Percentiles rank a stretch among this genome's conserved stretches.
These are phyloP conservation scores for Rutidosis leptorrhynchoides DNA, from an alignment of 129 eudicot species.

Conservation along the genomic window DNA sequence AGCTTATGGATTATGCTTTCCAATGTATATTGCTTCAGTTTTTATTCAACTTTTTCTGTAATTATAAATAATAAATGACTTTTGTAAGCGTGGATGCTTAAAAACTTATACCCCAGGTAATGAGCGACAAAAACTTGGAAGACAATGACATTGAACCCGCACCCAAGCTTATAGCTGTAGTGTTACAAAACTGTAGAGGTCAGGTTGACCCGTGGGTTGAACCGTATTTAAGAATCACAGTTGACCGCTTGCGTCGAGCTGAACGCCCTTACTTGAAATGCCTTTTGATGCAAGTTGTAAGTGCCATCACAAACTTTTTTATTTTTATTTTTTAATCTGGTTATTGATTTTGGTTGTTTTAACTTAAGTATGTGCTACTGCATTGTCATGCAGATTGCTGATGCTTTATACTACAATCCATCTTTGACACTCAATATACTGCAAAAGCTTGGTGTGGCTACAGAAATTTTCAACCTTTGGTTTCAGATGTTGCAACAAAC, in stretches of 20 bases:
- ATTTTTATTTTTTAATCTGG: background rate
- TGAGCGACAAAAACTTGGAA: conserved; percentile 81
- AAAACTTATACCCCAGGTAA: conserved; percentile 39
- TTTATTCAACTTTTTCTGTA: background rate
- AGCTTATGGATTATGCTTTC: conserved; percentile 93
- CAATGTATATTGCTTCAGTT: conserved; percentile 43
- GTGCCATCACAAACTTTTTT: conserved; percentile 18
- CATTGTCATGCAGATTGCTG: conserved; percentile 59
- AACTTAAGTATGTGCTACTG: background rate
- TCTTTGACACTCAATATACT: conserved; percentile 60
- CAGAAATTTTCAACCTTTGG: conserved; percentile 87
- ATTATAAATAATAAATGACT: background rate
- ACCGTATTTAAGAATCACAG: conserved; percentile 68
- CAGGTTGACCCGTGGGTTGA: conserved; percentile 96
- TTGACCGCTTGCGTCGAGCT: conserved; percentile 72
- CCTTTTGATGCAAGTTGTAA: conserved; percentile 86
- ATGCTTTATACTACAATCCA: conserved; percentile 82
- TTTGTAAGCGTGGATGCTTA: background rate
- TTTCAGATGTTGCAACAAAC: conserved; percentile 94
- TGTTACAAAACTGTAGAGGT: conserved; percentile 84
- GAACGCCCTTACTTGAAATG: conserved; percentile 69
- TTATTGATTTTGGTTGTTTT: background rate
- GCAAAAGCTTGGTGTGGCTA: conserved; percentile 86
- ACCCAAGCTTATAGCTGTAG: conserved; percentile 92
- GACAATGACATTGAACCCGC: conserved; percentile 97